Percentiles rank a stretch among this genome's conserved stretches.
Conservation (phyloP, 2,329 filamentous ascomycete species). For the Fusarium duplospermum region DNA sequence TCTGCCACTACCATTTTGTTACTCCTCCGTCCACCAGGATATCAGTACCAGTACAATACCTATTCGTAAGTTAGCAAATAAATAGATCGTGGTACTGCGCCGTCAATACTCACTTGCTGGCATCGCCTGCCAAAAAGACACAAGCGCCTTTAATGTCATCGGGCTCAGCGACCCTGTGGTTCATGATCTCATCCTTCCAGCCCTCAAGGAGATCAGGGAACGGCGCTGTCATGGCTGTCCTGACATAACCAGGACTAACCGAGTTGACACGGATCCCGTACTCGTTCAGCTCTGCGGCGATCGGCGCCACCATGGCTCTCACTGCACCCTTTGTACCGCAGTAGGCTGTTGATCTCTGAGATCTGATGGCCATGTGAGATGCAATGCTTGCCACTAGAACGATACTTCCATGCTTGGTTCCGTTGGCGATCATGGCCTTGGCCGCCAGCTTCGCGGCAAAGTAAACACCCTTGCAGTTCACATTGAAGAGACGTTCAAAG, state of each 20-base stretch:
- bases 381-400: constrained; percentile 66
- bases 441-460: constrained; percentile 64
- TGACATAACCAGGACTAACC: constrained; percentile 58
- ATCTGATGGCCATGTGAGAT: constrained; percentile 61
- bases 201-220: constrained; percentile 60
- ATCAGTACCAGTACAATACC: constrained; percentile 56
- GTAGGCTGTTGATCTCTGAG: constrained; percentile 55
- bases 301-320: constrained; percentile 41
- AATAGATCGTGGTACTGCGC: neutral
- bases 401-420: constrained; percentile 63
- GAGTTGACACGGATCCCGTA: constrained; percentile 60
- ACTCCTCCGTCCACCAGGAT: constrained; percentile 59
- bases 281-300: constrained; percentile 44
- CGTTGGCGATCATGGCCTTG: constrained; percentile 62
- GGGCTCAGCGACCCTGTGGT: constrained; percentile 57
- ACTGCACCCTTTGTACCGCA: constrained; percentile 44
- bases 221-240: constrained; percentile 57
- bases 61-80: constrained; percentile 2
- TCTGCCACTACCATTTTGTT: constrained; percentile 49
- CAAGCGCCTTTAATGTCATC: constrained; percentile 62
- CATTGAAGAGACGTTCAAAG: constrained; percentile 71
- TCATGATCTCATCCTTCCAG: constrained; percentile 63
- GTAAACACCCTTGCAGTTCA: constrained; percentile 75
- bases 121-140: constrained; percentile 61
- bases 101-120: constrained; percentile 52